Percentiles rank a stretch among this genome's conserved stretches.
Evolutionary conservation across 108 stramenopile species (phyloP).

Genomic region (Pseudonitzschia multistriata): DNA sequence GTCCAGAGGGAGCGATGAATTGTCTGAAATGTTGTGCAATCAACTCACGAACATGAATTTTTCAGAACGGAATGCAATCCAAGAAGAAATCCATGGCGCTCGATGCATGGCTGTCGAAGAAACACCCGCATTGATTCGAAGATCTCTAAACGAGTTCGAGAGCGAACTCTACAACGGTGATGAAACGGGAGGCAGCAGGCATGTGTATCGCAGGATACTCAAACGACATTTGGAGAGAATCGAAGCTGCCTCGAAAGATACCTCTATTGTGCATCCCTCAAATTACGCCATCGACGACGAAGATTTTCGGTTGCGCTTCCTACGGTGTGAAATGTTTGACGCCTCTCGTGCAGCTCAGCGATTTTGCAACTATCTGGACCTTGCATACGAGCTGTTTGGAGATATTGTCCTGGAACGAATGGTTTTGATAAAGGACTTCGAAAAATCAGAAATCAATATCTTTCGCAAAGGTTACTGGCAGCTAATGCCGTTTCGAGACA

Average conservation of each 20-base stretch:
- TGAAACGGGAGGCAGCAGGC: background rate
- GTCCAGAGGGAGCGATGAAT: too few species aligned
- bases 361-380: conserved; percentile 33
- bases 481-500: conserved; percentile 10
- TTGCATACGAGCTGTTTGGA: conserved; percentile 37
- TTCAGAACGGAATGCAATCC: background rate
- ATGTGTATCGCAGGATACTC: background rate
- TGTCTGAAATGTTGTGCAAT: background rate
- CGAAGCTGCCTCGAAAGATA: background rate
- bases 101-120: background rate
- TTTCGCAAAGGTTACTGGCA: conserved; percentile 1
- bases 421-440: background rate
- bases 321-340: conserved; percentile 37
- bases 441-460: background rate
- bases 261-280: too few species aligned
- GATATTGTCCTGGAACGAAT: conserved; percentile 7
- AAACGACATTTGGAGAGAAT: background rate
- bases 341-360: conserved; percentile 26
- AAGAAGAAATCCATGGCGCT: conserved; percentile 5
- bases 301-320: conserved; percentile 34
- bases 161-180: background rate
- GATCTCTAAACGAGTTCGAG: conserved; percentile 1
- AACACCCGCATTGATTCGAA: background rate
- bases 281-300: background rate
- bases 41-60: background rate